Evolutionary conservation across 495 filamentous ascomycete genomes (phyloP).

Genomic region (Neurospora sp.): DNA sequence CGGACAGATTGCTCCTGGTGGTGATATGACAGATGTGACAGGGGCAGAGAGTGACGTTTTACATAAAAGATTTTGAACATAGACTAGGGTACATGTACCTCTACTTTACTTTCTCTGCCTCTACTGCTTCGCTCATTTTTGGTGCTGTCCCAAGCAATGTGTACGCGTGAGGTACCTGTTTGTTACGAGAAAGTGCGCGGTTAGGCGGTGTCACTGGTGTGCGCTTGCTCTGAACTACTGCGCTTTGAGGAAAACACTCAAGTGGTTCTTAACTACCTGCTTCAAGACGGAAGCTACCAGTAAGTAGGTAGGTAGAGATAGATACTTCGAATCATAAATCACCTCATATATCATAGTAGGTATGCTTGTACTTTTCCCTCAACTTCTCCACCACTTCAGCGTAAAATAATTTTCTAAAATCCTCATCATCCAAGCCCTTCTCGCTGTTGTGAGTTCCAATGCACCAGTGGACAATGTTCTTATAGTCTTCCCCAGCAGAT

Average conservation of each 20-base stretch:
- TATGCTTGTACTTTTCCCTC: not conserved
- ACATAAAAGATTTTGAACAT: not conserved
- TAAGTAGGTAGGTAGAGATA: not conserved
- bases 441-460: conserved; percentile 1
- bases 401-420: conserved; percentile 6
- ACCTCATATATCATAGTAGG: no score
- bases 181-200: no score
- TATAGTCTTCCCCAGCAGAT: conserved; percentile 1
- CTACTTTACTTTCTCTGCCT: not conserved
- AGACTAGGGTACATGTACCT: not conserved
- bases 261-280: not conserved
- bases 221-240: not conserved
- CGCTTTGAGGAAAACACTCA: not conserved
- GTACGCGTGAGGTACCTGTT: not conserved
- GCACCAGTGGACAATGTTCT: conserved; percentile 1
- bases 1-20: not conserved
- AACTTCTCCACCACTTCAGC: conserved; percentile 5
- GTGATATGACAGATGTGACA: not conserved
- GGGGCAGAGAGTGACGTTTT: not conserved
- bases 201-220: not conserved
- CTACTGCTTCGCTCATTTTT: not conserved
- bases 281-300: no score
- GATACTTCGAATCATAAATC: not conserved
- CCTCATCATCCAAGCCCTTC: conserved; percentile 3
- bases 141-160: not conserved